Conservation (phyloP, 2,329 filamentous ascomycete species). For the Thielaviopsis populi region DNA sequence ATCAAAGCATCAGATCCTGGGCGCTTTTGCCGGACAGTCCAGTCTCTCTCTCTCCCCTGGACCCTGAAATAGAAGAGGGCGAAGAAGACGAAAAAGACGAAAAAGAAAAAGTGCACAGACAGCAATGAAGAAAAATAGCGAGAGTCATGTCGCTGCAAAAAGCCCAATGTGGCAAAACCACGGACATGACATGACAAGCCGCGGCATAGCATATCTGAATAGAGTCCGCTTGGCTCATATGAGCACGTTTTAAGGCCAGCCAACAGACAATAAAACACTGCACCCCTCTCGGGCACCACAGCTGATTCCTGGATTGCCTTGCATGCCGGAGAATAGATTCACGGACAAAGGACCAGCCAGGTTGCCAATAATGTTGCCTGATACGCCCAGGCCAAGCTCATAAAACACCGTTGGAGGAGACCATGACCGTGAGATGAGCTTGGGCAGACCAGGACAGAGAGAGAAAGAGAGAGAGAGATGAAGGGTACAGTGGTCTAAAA, state of each 20-base stretch:
- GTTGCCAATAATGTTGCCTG: not conserved
- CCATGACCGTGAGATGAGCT: not conserved
- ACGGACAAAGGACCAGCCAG: not conserved
- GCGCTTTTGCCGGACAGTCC: not conserved
- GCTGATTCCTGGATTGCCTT: not conserved
- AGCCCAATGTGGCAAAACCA: constrained; percentile 12
- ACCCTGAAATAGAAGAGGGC: not conserved
- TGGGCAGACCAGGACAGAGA: not conserved
- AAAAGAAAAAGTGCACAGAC: not conserved
- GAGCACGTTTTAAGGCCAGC: constrained; percentile 2
- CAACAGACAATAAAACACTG: not conserved
- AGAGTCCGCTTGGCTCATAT: not conserved
- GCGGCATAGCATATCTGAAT: not conserved
- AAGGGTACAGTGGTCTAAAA: no score
- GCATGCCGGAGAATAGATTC: not conserved
- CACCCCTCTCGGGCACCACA: not conserved
- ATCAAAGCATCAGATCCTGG: constrained; percentile 4
- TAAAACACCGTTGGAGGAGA: not conserved
- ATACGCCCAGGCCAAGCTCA: not conserved
- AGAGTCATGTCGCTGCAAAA: constrained; percentile 6
- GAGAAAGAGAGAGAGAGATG: not conserved
- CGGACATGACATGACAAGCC: not conserved
- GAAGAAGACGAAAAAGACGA: not conserved
- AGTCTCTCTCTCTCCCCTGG: not conserved
- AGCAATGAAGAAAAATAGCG: not conserved